Evolutionary conservation across 768 basidiomycete species (phyloP), one percentile per base, ranked within the genome.

Genomic region (Podaxis sp.): DNA sequence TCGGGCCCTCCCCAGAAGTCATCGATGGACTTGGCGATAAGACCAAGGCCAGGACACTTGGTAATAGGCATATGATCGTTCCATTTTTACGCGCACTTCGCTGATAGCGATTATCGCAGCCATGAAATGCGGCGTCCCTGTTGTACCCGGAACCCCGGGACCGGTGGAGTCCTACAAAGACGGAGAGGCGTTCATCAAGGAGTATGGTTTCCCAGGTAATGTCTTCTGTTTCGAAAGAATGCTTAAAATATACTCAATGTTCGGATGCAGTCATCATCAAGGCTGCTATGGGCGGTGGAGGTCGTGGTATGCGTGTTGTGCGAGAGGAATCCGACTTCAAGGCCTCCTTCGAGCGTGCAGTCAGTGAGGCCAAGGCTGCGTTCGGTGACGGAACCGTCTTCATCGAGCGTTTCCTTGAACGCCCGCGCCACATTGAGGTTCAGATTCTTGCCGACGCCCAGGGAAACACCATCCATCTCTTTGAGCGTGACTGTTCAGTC

Each of bases 341-440:
- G 78, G 80, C 84, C 61, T 81, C 91, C 6, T 99, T 99, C 74
- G 85, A 94, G 71, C 90, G 95, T 63, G 96, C 97, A 13, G 94
- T 95, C 65, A 88, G 86, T 69, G 97, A 99, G 75, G 97, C 97
- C 65, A 98, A 89, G 76, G 86, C 93, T 55, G 95, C 97, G 17
- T 99, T 99, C 72, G 97, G 97, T 59, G 95, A 99, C 71, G 97
- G 97, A 36, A 99, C 96, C 33, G 97, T 99, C 67, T 99, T 99
- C 78, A 97, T 99, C 72, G 97, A 99, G 72, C 94, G 96, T 68
- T 95, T 94, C 82, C 84, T 99, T 59, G 96, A 98, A 75, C 90
- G 92, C 56, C 97, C 97, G 9, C 87, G 95, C 68, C 97, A 99
- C 76, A 99, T 99, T 65, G 97, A 99, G 76, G 96, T 97, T 38